Evolutionary conservation across 2,329 filamentous ascomycete species (phyloP).

Genomic region (Fusarium incarnatum): DNA sequence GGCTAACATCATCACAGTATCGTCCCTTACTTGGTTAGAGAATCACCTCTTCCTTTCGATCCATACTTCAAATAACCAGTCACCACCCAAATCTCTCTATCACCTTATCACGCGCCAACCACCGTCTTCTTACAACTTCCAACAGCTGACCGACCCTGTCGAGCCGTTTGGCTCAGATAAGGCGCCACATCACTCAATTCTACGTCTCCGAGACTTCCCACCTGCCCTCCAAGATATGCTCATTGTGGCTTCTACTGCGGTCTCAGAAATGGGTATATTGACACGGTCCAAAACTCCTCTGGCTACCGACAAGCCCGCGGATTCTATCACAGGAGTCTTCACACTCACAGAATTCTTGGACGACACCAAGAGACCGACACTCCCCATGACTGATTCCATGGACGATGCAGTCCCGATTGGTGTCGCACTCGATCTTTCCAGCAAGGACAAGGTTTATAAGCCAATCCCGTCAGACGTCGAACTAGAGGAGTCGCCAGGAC

Average conservation of each 20-base stretch:
- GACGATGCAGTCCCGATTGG: slow-evolving; percentile 83
- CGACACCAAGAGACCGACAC: slow-evolving; percentile 78
- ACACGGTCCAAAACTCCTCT: slow-evolving; percentile 78
- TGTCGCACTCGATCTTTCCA: slow-evolving; percentile 84
- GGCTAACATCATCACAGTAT: slow-evolving; percentile 63
- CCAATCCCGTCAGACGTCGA: slow-evolving; percentile 83
- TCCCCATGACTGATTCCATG: slow-evolving; percentile 73
- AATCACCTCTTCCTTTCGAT: slow-evolving; percentile 86
- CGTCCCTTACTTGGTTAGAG: slow-evolving; percentile 87
- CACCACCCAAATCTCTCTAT: slow-evolving; percentile 75
- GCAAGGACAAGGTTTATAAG: slow-evolving; percentile 79
- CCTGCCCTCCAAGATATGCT: slow-evolving; percentile 85
- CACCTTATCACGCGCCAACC: slow-evolving; percentile 79
- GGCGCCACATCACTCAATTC: slow-evolving; percentile 79
- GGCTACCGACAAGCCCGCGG: slow-evolving; percentile 68
- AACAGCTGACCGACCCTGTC: slow-evolving; percentile 80
- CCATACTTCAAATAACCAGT: slow-evolving; percentile 74
- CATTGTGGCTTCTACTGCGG: slow-evolving; percentile 83
- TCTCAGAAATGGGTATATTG: slow-evolving; percentile 81
- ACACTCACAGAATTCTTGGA: slow-evolving; percentile 77
- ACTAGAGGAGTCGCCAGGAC: slow-evolving; percentile 80
- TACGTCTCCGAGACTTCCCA: slow-evolving; percentile 82
- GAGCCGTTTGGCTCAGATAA: slow-evolving; percentile 75
- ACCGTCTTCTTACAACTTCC: slow-evolving; percentile 73
- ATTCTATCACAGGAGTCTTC: slow-evolving; percentile 74